Percentiles rank a stretch among this genome's conserved stretches.
phyloP scores from a whole-genome alignment of 768 basidiomycete species.

The Phylloporus sp. region DNA sequence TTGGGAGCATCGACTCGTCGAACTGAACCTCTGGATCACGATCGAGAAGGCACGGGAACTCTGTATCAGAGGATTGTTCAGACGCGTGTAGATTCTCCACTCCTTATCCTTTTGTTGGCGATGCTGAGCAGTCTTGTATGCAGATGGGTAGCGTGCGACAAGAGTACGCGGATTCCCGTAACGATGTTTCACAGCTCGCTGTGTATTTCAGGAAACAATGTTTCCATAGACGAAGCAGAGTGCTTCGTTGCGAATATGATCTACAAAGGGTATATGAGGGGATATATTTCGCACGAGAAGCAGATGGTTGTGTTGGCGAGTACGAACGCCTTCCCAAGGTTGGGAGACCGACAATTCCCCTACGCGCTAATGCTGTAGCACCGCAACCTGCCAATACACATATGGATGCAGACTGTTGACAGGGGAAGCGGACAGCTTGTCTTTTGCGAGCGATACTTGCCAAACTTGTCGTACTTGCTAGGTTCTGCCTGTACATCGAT shows the following conservation, averaged over 20 bases:
- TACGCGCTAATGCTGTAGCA: conserved; percentile 30
- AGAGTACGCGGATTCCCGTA: conserved; percentile 74
- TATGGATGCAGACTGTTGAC: not conserved
- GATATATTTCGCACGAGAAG: conserved; percentile 95
- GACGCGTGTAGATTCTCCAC: conserved; percentile 57
- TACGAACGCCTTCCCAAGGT: conserved; percentile 72
- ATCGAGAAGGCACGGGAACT: conserved; percentile 86
- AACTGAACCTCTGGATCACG: conserved; percentile 80
- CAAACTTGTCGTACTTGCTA: not conserved
- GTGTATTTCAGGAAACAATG: conserved; percentile 61
- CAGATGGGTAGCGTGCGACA: conserved; percentile 78
- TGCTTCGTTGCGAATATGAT: conserved; percentile 95
- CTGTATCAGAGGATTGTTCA: conserved; percentile 78
- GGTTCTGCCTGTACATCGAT: not conserved
- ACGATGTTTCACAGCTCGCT: conserved; percentile 77
- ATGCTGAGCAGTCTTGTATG: not conserved
- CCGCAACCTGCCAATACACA: not conserved
- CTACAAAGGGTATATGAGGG: conserved; percentile 85
- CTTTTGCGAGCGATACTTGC: not conserved
- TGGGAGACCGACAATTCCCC: conserved; percentile 58
- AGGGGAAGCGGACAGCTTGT: not conserved
- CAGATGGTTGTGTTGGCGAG: conserved; percentile 88
- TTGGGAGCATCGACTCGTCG: conserved; percentile 71
- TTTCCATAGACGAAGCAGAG: conserved; percentile 79
- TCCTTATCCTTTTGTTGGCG: not conserved